Conservation (phyloP, 169 alveolate species). For the Perkinsus chesapeaki region DNA sequence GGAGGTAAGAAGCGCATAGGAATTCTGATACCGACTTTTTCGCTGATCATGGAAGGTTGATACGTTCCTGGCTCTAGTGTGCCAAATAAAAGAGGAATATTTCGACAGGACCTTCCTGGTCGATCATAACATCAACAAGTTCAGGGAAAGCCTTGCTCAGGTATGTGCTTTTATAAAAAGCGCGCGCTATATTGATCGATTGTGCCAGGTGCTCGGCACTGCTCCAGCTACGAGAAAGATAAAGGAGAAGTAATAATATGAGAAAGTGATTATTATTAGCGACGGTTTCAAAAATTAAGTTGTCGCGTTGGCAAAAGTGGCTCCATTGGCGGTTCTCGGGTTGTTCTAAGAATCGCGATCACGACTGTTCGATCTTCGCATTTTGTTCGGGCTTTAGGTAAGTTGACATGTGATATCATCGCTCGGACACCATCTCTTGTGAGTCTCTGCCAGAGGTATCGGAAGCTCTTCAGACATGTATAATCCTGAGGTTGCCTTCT, state of each 20-base stretch:
- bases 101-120: slow-evolving; percentile 69
- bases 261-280: background rate
- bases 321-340: too few species aligned
- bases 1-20: background rate
- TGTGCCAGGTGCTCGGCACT: background rate
- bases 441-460: too few species aligned
- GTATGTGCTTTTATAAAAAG: background rate
- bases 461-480: too few species aligned
- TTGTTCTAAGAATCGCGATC: too few species aligned
- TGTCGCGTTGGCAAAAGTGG: too few species aligned
- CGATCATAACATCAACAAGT: slow-evolving; percentile 21
- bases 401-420: too few species aligned
- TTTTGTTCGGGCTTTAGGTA: too few species aligned
- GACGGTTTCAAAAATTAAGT: too few species aligned
- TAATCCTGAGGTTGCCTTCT: too few species aligned
- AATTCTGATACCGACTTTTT: background rate
- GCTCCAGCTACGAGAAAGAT: background rate
- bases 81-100: slow-evolving; percentile 61
- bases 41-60: background rate
- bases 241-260: background rate
- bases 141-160: slow-evolving; percentile 14
- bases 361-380: too few species aligned
- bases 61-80: slow-evolving; percentile 57
- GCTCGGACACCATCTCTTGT: too few species aligned
- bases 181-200: background rate